Evolutionary conservation across 2,329 filamentous ascomycete genomes (phyloP).

Genomic region (Claviceps sp.): DNA sequence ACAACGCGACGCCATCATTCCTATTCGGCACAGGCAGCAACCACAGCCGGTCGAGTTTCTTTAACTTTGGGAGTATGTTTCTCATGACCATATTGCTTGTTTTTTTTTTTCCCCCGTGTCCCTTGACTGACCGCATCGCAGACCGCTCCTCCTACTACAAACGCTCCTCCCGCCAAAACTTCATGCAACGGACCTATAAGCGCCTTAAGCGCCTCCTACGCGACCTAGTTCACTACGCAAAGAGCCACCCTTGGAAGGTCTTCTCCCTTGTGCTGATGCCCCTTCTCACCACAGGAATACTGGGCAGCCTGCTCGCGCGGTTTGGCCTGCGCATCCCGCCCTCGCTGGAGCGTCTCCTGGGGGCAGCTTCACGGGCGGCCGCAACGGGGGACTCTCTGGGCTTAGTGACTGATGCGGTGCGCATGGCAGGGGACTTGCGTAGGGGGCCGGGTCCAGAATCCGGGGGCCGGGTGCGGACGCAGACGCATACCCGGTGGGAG

Average conservation of each 20-base stretch:
- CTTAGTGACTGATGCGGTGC: conserved; percentile 40
- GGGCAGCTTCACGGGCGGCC: conserved; percentile 36
- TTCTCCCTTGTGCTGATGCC: conserved; percentile 81
- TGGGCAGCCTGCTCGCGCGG: conserved; percentile 62
- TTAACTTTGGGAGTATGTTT: conserved; percentile 21
- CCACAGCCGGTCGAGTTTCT: conserved; percentile 30
- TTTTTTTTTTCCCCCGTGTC: too few relatives aligned
- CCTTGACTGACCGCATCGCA: conserved; percentile 4
- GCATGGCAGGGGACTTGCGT: conserved; percentile 31
- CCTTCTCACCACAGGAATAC: conserved; percentile 67
- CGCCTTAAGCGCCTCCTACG: conserved; percentile 68
- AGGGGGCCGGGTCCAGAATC: too few relatives aligned
- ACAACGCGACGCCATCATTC: conserved; percentile 29
- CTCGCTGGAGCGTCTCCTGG: conserved; percentile 44
- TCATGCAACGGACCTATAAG: conserved; percentile 58
- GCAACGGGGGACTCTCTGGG: conserved; percentile 34
- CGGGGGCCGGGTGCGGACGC: too few relatives aligned
- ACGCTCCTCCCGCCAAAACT: conserved; percentile 68
- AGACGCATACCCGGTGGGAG: too few relatives aligned
- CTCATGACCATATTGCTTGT: too few relatives aligned
- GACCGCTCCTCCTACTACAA: conserved; percentile 57
- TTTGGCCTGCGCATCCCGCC: conserved; percentile 69
- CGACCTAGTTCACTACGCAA: conserved; percentile 69
- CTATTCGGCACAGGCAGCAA: conserved; percentile 34
- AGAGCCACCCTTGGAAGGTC: conserved; percentile 73